Evolutionary conservation across 2,329 filamentous ascomycete species (phyloP), one percentile per base, ranked within the genome.

Genomic region (Colletotrichum paranaense): DNA sequence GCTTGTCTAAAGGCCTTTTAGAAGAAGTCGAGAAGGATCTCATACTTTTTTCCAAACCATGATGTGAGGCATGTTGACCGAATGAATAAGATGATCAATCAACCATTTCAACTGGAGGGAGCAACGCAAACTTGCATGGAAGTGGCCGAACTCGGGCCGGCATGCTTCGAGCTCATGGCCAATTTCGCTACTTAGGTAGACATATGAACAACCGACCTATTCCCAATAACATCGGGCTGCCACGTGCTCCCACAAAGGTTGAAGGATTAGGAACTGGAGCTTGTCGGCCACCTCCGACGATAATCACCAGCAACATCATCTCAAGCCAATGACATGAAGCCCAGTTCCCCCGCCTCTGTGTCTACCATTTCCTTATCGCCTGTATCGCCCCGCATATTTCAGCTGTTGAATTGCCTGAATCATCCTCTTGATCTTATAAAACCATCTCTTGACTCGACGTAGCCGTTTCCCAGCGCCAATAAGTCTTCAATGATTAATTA

Each of bases 211-310:
- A 28, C 52, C 52, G 24, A 55, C 24, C 52, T 55, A 12, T 55
- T 8, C 9, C 6, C 52, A 12, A 49, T 49, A 8, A n/a, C 1
- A 49, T 49, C 19, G 19, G 42, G 19, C 42, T 49, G n/a, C 42
- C 19, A 49, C 19, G 42, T 49, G 42, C 19, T 49, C 19, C 42
- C 42, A 22, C 22, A 9, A 11, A n/a, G 19, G 6, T 22, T 11
- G 8, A 49, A n/a, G 42, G 11, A 11, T 22, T 1, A 22, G 42
- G 42, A 49, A 49, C 19, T 19, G n/a, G 42, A 49, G 42, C 19
- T 19, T 7, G 26, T n/a, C 68, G 68, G 68, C 46, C 32, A 67
- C n/a, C 63, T 49, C 63, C 68, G 68, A 62, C 24, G 56, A 55
- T 24, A 22, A 49, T 35, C 9, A 8, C 8, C 3, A 4, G 56